Evolutionary conservation across 805 yeast species (phyloP), one percentile per base, ranked within the genome.

Genomic region (Wickerhamomyces sydowiorum): DNA sequence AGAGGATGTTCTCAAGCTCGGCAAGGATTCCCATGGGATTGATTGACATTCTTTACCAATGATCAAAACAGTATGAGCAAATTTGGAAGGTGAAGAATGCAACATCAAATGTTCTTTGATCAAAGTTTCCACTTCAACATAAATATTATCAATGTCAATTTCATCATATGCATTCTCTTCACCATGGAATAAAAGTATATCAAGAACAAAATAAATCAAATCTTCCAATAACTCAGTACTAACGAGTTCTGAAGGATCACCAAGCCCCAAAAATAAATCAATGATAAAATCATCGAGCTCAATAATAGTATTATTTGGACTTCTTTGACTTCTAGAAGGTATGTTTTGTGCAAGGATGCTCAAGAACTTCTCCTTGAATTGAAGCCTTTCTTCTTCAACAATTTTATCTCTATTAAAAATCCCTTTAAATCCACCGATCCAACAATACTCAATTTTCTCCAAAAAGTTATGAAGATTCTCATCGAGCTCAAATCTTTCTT

Each of bases 11-110:
- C 75, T 60, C 42, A 90, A 57, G 35, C 72, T 70, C 0, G 79
- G 72, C 25, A 90, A 56, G 1, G 88, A 80, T 54, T 93, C 99
- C 98, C 98, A 93, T 0, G 99, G 99, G 25, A 93, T 67, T 17
- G 60, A 57, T n/a, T 76, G 75, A 49, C 95, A 81, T 7, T 65
- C 62, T 38, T 80, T 72, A 21, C 90, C 82, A 4, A 87, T 76
- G 3, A 93, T 66, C 37, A 93, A 63, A 2, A 91, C 79, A 0
- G 82, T 65, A 58, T 90, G 96, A 7, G 68, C 45, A 34, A 50
- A 47, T 37, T 15, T 41, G 19, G 39, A 38, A 14, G 46, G 50
- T 5, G 32, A 22, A n/a, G 43, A 46, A 24, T 40, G 45, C 7
- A 28, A 39, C 6, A 37, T 42, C 13, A 60, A 56, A 38, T 58